These are phyloP conservation scores for Camellia japonica DNA, from an alignment of 148 eudicot species.

Conservation along the genomic window DNA sequence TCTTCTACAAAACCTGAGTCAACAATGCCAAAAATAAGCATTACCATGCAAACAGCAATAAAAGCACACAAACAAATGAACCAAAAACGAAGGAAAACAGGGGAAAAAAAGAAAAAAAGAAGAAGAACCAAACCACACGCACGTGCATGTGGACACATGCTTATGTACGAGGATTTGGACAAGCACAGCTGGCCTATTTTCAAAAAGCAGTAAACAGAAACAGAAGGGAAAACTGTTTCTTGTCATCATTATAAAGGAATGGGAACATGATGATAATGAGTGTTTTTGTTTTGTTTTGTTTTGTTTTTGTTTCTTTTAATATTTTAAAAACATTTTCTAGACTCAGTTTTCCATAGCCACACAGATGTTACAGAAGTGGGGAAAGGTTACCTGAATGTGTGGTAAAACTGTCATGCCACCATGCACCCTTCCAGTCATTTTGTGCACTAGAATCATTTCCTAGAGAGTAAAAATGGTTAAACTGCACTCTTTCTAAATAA, in stretches of 20 bases:
- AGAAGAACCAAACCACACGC: background rate
- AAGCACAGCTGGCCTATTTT: background rate
- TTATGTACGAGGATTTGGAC: too few species aligned
- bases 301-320: background rate
- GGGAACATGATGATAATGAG: too few species aligned
- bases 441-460: constrained; percentile 69
- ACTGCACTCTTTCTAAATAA: background rate
- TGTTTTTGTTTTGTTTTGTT: too few species aligned
- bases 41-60: background rate
- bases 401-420: constrained; percentile 93
- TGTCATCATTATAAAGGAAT: too few species aligned
- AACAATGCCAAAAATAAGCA: background rate
- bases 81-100: background rate
- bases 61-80: background rate
- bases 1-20: constrained; percentile 64
- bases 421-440: constrained; percentile 91
- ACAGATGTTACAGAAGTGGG: background rate
- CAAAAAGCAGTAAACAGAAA: too few species aligned
- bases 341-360: background rate
- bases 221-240: too few species aligned
- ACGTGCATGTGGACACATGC: too few species aligned
- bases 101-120: background rate
- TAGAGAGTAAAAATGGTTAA: constrained; percentile 19
- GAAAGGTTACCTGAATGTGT: constrained; percentile 55
- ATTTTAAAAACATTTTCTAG: background rate